Base-by-base conservation (phyloP, 495 filamentous ascomycete species). In the Penicillium longicatenatum region DNA sequence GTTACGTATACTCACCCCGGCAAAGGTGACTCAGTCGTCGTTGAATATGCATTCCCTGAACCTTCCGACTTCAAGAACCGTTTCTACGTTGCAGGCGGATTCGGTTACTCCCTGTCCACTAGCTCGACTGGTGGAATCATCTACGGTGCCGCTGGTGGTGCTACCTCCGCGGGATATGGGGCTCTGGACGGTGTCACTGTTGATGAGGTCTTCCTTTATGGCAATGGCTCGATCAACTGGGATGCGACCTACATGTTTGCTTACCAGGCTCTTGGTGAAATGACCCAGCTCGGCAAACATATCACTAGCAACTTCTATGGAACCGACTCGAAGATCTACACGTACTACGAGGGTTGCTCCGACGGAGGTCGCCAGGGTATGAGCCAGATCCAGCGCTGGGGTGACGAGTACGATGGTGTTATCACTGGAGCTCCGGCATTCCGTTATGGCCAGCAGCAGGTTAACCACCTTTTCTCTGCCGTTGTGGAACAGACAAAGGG, bases 381-480 rank as follows among this genome's bases (percentile, higher is more conserved):
- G 74, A 79, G 73, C 58, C 79, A 82, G 55, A 65, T 81, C 19
- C 80, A 84, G 62, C 78, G 79, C n/a, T 83, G 69, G 53, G 76
- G 68, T 1, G 70, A 75, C 9, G 69, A 77, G 41, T 81, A 75
- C 24, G 81, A 84, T 56, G 81, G 80, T 29, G 74, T 66, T 1
- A 71, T 78, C 41, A 68, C 68, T 29, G 80, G 79, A 31, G 79
- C 81, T 0, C 80, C 81, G 0, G 81, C 81, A 5, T 77, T 83
- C 66, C 72, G 80, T 0, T 79, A 71, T 49, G 70, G 66, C 7
- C 74, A 79, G 46, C 75, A 81, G 57, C 81, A 83, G 62, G 74
- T 80, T 21, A 65, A 78, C 48, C 81, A 82, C 55, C 58, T 82
- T 1, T 79, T 70, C 51, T 66, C 77, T n/a, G 59, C 68, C 16